Base-by-base conservation (phyloP, 805 yeast species). In the Ogataea glucozyma region DNA sequence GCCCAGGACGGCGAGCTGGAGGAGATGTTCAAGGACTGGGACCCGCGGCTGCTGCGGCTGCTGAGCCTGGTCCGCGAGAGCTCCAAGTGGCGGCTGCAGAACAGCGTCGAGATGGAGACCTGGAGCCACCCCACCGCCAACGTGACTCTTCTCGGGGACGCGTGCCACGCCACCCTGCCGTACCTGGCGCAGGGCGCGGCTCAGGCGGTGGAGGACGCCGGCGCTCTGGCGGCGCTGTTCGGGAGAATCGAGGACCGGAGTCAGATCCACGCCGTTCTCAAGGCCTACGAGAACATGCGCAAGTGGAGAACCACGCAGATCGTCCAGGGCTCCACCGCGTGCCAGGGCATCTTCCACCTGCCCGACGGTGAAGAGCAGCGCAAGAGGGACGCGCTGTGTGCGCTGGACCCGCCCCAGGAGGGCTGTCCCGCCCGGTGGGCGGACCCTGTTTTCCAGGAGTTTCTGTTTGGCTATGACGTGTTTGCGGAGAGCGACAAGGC, bases 151-250 rank as follows among this genome's bases (percentile, higher is more conserved):
- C 30, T 49, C 6, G 53, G 53, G 9, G 53, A 49, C 19, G 48
- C 53, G 2, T 49, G 53, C 27, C 53, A 49, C 29, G 53, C 53
- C 5, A 49, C 53, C 2, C 29, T 49, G 20, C 53, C 53, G 4
- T 49, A 49, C 26, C 18, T 49, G 21, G 53, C 53, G 4, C 53
- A 49, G 21, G 53, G 53, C 23, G 53, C 53, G 17, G 53, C 53
- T 4, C 53, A 49, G 31, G 53, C 53, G 3, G 43, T 49, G 14
- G 53, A 49, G 26, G 53, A 49, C 35, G 53, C 49, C 2, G 53
- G 47, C 10, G 47, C 46, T 2, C 19, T 49, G 30, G 46, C 53
- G 5, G 46, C 41, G 26, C 40, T 49, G 6, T 49, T 49, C 31
- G 50, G 53, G 10, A 46, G 38, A 20, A 26, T 49, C 14, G 38